These are phyloP conservation scores for Chamaenerion angustifolium DNA, from an alignment of 345 rosid species.

Conservation along the genomic window DNA sequence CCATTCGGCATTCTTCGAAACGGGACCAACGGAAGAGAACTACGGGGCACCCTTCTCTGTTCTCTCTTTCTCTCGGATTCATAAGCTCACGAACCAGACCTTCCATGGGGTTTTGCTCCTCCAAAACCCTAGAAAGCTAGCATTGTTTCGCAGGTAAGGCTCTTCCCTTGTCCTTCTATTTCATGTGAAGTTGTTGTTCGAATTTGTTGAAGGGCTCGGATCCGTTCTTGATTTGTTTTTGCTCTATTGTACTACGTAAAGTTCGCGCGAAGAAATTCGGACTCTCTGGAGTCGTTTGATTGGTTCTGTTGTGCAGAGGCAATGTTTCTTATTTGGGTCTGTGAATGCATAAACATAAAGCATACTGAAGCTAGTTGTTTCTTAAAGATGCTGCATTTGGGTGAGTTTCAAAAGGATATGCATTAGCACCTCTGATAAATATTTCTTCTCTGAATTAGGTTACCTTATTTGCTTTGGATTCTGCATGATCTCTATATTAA, in stretches of 20 bases:
- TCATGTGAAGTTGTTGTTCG: background rate
- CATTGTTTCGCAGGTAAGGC: conserved; percentile 12
- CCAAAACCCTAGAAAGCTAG: conserved; percentile 34
- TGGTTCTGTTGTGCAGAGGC: conserved; percentile 3
- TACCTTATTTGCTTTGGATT: too few relatives aligned
- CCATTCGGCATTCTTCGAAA: conserved; percentile 7
- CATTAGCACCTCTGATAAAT: too few relatives aligned
- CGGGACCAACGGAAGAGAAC: conserved; percentile 9
- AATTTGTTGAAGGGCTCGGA: conserved; percentile 16
- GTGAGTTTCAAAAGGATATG: background rate
- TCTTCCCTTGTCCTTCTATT: background rate
- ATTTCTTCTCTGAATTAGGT: too few relatives aligned
- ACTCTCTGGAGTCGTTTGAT: conserved; percentile 5
- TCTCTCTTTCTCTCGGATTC: background rate
- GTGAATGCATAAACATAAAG: conserved; percentile 26
- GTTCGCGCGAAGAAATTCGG: too few relatives aligned
- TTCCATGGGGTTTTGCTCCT: conserved; percentile 9
- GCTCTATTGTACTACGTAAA: too few relatives aligned
- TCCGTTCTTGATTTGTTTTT: conserved; percentile 15
- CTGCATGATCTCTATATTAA: too few relatives aligned
- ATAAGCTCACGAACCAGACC: background rate
- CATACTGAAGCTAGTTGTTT: background rate
- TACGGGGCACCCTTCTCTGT: background rate
- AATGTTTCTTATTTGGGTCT: conserved; percentile 5
- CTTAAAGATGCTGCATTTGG: background rate